Evolutionary conservation across 495 filamentous ascomycete genomes (phyloP), one percentile per base, ranked within the genome.

Genomic region (Aspergillus nidulans): DNA sequence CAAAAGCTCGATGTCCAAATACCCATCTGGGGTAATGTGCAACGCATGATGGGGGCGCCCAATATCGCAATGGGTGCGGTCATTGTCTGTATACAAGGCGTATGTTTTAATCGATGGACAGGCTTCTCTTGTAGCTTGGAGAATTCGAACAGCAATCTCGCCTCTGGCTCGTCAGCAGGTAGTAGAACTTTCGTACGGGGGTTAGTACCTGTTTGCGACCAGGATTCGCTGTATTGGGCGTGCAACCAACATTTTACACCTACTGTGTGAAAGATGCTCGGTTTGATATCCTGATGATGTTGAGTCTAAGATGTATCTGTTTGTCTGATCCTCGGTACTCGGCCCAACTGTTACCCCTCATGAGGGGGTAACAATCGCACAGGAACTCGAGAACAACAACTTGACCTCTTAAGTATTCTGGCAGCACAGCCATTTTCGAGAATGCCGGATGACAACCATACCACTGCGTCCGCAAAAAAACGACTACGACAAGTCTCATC

Each of bases 131-230:
- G 80, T 77, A 47, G 81, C 74, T 18, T 78, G 71, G 12, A 86
- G 60, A 39, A 86, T 81, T 1, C 83, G 78, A 3, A 77, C 76
- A 21, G 82, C 81, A 39, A 86, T 84, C 63, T 86, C 83, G 44
- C 83, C 83, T 68, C 82, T 83, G 47, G 47, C 24, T 64, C 28
- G 60, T 63, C 41, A 55, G 24, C 48, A 16, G 16, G 3, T 3
- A 7, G 44, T 44, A 38, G 40, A 30, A 5, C 26, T 28, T 40
- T 3, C 7, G 15, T 28, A 0, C 23, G 7, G 1, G 13, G 48
- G 6, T 6, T n/a, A 45, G 18, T 54, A 82, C 82, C 82, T 77
- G 59, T 85, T 85, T 10, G 80, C 77, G 46, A 85, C 65, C 26
- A 85, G 71, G 15, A 85, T 69, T 20, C 77, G 74, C 53, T 71